Percentiles rank a stretch among this genome's conserved stretches.
Conservation (phyloP, 169 alveolate genomes). For the Plasmodium cynomolgi region DNA sequence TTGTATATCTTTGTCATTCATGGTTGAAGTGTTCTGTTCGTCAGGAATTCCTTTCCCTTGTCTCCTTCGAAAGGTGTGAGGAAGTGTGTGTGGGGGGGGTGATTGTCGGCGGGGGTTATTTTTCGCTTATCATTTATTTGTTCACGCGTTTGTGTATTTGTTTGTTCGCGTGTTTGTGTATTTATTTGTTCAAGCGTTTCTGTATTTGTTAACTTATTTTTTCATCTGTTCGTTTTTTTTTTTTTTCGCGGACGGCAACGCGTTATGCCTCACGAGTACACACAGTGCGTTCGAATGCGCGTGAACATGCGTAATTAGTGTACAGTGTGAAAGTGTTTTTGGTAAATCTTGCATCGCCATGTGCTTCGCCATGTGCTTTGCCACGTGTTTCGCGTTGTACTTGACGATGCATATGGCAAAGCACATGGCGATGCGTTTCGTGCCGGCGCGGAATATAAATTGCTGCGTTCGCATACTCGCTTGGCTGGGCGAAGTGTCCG, state of each 20-base stretch:
- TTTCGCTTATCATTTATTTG: background rate
- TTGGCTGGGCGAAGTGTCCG: background rate
- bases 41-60: conserved; percentile 54
- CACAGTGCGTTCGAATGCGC: background rate
- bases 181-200: background rate
- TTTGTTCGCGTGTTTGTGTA: background rate
- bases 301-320: background rate
- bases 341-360: background rate
- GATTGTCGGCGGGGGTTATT: background rate
- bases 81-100: background rate
- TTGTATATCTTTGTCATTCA: conserved; percentile 37
- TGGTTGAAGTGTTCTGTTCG: conserved; percentile 24
- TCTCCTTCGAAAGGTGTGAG: conserved; percentile 43
- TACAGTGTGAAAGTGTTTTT: background rate
- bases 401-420: too few species aligned
- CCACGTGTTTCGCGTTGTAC: background rate
- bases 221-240: background rate
- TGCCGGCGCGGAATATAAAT: too few species aligned
- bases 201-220: background rate
- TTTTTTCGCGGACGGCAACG: background rate
- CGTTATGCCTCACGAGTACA: background rate
- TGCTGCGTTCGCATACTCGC: background rate
- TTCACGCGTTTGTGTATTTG: background rate
- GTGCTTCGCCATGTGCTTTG: too few species aligned
- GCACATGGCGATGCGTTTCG: too few species aligned